Evolutionary conservation across 352 stramenopile genomes (phyloP).

Genomic region (Phytophthora cactorum): DNA sequence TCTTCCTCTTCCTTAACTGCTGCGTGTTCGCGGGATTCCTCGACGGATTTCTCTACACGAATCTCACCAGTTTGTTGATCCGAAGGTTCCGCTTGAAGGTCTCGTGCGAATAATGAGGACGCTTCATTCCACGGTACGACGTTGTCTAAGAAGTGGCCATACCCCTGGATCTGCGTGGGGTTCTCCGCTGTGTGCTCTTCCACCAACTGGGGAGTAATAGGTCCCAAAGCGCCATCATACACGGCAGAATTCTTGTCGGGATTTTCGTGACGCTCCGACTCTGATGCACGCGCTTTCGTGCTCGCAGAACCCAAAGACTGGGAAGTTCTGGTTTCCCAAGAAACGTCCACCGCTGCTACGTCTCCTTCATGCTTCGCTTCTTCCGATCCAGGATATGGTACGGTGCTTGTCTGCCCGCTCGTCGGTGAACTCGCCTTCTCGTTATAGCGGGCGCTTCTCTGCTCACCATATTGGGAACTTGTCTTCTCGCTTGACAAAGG

Average conservation of each 20-base stretch:
- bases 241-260: neutral
- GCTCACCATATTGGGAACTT: neutral
- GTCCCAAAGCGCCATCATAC: slow-evolving; percentile 1
- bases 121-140: slow-evolving; percentile 2
- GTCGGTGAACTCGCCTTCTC: neutral
- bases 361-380: neutral
- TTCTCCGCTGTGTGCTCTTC: neutral
- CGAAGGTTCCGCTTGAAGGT: slow-evolving; percentile 8
- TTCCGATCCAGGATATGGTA: neutral
- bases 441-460: neutral
- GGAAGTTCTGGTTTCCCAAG: slow-evolving; percentile 2
- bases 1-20: no score
- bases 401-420: neutral
- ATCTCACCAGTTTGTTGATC: neutral
- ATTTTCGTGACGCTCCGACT: neutral
- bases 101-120: slow-evolving; percentile 6
- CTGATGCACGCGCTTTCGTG: neutral
- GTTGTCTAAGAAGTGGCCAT: slow-evolving; percentile 6
- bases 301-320: neutral
- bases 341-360: neutral
- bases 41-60: no score
- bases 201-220: slow-evolving; percentile 6
- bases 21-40: no score
- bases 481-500: neutral
- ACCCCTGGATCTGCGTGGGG: neutral